Conservation (phyloP, 2,329 filamentous ascomycete genomes). For the Pseudopyricularia javanii region DNA sequence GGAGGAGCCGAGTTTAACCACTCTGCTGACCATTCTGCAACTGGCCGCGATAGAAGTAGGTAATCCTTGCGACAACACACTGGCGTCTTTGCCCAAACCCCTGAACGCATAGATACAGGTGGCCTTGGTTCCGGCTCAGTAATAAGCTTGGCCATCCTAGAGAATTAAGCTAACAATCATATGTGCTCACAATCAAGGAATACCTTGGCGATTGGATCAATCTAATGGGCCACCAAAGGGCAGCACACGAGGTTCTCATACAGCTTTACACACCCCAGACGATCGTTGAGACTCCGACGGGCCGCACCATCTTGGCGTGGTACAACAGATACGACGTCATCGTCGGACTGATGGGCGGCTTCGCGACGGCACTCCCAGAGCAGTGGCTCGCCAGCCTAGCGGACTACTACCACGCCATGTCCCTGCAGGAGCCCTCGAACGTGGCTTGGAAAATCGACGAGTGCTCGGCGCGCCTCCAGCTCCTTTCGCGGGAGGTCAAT, state of each 20-base stretch:
- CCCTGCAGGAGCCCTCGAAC: constrained; percentile 45
- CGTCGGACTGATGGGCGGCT: constrained; percentile 70
- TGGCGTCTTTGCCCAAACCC: background rate
- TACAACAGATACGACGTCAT: constrained; percentile 82
- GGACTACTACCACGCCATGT: constrained; percentile 49
- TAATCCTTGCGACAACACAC: constrained; percentile 9
- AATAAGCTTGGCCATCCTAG: background rate
- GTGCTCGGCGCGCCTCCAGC: constrained; percentile 51
- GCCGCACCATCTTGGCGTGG: constrained; percentile 72
- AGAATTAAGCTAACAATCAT: constrained; percentile 5
- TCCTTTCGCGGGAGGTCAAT: constrained; percentile 71
- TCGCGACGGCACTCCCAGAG: constrained; percentile 57
- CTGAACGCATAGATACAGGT: too few species aligned
- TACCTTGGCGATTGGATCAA: constrained; percentile 94
- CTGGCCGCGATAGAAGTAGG: constrained; percentile 82
- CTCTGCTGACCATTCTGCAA: constrained; percentile 77
- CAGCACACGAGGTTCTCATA: constrained; percentile 69
- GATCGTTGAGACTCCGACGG: constrained; percentile 56
- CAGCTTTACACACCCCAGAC: constrained; percentile 67
- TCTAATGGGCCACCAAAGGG: constrained; percentile 81
- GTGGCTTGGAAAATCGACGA: constrained; percentile 56
- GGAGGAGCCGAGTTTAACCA: constrained; percentile 60
- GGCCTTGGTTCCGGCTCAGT: background rate
- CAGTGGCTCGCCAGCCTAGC: constrained; percentile 66
- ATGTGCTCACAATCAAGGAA: constrained; percentile 45